Percentiles rank a stretch among this genome's conserved stretches.
These are phyloP conservation scores for Triticum turgidum DNA, from an alignment of 176 grass and related monocot species.

Conservation along the genomic window DNA sequence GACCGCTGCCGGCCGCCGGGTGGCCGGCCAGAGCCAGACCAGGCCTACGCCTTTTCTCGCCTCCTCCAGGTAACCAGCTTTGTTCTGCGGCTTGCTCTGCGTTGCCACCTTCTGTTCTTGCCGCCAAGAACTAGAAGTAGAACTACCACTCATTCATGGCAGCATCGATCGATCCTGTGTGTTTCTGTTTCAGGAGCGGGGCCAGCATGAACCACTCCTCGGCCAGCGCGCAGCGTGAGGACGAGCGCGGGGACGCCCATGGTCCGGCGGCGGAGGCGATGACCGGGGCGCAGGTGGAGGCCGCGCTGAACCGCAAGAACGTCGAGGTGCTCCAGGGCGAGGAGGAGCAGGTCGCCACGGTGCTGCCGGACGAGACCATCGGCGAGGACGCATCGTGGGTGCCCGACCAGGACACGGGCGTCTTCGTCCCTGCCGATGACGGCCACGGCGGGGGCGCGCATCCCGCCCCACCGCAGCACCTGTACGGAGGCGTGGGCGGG, in stretches of 20 bases:
- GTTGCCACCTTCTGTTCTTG: too few relatives aligned
- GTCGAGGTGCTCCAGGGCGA: slow-evolving; percentile 11
- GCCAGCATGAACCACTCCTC: background rate
- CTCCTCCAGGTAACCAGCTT: background rate
- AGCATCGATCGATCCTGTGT: background rate
- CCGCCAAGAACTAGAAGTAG: background rate
- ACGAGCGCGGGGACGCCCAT: background rate
- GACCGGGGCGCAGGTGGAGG: slow-evolving; percentile 28
- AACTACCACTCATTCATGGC: background rate
- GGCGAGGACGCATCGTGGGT: slow-evolving; percentile 24
- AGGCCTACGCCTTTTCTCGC: slow-evolving; percentile 1
- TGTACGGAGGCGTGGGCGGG: background rate
- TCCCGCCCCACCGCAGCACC: background rate
- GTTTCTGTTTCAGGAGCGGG: background rate
- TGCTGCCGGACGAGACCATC: background rate
- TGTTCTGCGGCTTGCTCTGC: too few relatives aligned
- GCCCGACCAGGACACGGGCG: slow-evolving; percentile 43
- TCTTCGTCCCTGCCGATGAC: slow-evolving; percentile 24
- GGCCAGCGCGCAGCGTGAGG: background rate
- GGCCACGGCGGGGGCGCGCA: background rate
- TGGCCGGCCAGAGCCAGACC: background rate
- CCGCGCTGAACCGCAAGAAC: background rate
- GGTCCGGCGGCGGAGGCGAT: background rate
- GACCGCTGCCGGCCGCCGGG: background rate
- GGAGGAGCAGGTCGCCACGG: background rate